Percentiles rank a stretch among this genome's conserved stretches.
Evolutionary conservation across 768 basidiomycete genomes (phyloP).

Genomic region (Collybia sordida): DNA sequence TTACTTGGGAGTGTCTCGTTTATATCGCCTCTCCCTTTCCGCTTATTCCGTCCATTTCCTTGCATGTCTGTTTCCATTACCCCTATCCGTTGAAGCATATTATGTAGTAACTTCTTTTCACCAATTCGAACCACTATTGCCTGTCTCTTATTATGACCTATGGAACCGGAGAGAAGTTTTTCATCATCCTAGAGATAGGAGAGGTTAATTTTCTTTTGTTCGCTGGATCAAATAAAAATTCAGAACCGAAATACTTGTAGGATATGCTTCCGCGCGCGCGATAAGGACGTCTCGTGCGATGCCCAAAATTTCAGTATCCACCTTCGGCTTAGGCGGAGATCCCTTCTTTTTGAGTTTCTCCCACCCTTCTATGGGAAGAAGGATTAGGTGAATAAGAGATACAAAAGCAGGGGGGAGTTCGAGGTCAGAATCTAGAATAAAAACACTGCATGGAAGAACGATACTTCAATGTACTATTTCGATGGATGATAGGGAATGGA

Average conservation of each 20-base stretch:
- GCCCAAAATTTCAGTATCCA: slow-evolving; percentile 45
- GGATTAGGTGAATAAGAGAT: slow-evolving; percentile 65
- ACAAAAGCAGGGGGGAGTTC: slow-evolving; percentile 56
- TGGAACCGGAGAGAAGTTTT: slow-evolving; percentile 34
- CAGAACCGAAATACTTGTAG: slow-evolving; percentile 55
- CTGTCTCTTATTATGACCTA: slow-evolving; percentile 48
- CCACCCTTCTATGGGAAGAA: slow-evolving; percentile 59
- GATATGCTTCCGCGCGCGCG: slow-evolving; percentile 53
- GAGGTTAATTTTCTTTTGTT: not conserved
- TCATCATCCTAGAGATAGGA: slow-evolving; percentile 46
- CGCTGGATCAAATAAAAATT: not conserved
- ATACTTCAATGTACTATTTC: not conserved
- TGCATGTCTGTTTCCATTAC: not conserved
- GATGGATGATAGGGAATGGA: slow-evolving; percentile 1
- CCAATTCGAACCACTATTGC: slow-evolving; percentile 77
- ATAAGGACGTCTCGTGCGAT: slow-evolving; percentile 50
- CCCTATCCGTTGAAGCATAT: slow-evolving; percentile 9
- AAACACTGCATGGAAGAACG: slow-evolving; percentile 38
- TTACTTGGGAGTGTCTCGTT: slow-evolving; percentile 8
- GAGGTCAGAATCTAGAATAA: slow-evolving; percentile 51
- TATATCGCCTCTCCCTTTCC: slow-evolving; percentile 12
- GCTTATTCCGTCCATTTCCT: slow-evolving; percentile 4
- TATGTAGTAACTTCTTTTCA: slow-evolving; percentile 69
- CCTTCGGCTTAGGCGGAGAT: slow-evolving; percentile 72
- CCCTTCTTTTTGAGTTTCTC: slow-evolving; percentile 55